Evolutionary conservation across 495 filamentous ascomycete genomes (phyloP).

Genomic region (Haplographium delicatum): DNA sequence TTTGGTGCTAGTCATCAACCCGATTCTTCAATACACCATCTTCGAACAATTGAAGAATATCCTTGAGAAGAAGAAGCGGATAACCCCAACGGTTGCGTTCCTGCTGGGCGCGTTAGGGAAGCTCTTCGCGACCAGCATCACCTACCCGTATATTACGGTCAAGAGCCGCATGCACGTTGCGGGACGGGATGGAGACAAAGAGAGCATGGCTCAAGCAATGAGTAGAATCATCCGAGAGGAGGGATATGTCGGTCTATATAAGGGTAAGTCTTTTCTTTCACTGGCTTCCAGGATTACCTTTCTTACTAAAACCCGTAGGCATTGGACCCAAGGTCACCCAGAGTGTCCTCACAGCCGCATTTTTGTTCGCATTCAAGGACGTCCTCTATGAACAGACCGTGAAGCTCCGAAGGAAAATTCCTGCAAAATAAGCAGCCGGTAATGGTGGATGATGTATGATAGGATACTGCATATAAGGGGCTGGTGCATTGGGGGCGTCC

Average conservation of each 20-base stretch:
- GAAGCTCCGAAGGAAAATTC: slow-evolving; percentile 35
- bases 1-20: slow-evolving; percentile 91
- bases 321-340: slow-evolving; percentile 95
- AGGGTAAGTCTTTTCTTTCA: slow-evolving; percentile 52
- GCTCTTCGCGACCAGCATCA: slow-evolving; percentile 85
- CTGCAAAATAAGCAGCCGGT: too few species aligned
- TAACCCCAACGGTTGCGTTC: slow-evolving; percentile 84
- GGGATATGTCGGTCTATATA: slow-evolving; percentile 85
- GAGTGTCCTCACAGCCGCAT: slow-evolving; percentile 92
- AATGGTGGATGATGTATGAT: too few species aligned
- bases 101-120: slow-evolving; percentile 90
- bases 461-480: too few species aligned
- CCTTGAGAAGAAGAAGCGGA: slow-evolving; percentile 44
- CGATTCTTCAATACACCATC: slow-evolving; percentile 96
- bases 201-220: slow-evolving; percentile 69
- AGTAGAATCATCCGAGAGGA: slow-evolving; percentile 78
- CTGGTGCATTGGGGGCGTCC: too few species aligned
- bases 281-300: slow-evolving; percentile 4
- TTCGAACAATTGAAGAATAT: slow-evolving; percentile 90
- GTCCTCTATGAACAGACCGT: slow-evolving; percentile 55
- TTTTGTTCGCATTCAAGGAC: slow-evolving; percentile 98
- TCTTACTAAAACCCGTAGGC: slow-evolving; percentile 51
- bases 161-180: slow-evolving; percentile 97
- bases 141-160: slow-evolving; percentile 97
- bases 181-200: slow-evolving; percentile 55